Evolutionary conservation across 2,329 filamentous ascomycete species (phyloP).

Genomic region (Domatiomyces globalis): DNA sequence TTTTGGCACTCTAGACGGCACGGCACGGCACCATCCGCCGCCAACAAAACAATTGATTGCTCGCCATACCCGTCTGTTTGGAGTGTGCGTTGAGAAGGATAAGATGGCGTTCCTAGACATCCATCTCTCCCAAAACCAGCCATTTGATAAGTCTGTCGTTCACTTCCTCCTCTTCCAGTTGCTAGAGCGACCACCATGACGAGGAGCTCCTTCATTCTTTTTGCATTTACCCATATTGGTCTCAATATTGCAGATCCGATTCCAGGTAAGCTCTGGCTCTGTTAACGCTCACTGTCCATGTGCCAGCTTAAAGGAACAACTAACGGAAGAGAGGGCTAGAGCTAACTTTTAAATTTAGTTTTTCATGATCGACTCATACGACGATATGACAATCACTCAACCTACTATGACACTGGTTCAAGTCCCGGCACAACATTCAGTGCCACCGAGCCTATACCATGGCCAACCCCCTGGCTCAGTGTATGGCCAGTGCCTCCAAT

Average conservation of each 20-base stretch:
- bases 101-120: background rate
- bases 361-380: conserved; percentile 5
- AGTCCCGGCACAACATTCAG: background rate
- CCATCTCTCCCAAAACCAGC: background rate
- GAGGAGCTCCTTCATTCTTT: background rate
- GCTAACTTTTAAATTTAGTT: conserved; percentile 1
- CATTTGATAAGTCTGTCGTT: background rate
- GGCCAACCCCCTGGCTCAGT: background rate
- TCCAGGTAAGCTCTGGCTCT: background rate
- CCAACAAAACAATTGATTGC: background rate
- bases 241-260: background rate
- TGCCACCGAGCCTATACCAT: background rate
- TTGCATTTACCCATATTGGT: background rate
- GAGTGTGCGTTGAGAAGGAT: background rate
- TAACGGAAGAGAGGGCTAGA: background rate
- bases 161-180: background rate
- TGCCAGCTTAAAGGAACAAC: background rate
- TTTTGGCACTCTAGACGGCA: background rate
- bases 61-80: background rate
- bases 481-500: background rate
- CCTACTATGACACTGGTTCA: background rate
- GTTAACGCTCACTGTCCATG: background rate
- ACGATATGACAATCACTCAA: conserved; percentile 8
- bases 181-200: background rate
- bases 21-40: background rate